These are phyloP conservation scores for Neurospora intermedia DNA, from an alignment of 495 filamentous ascomycete genomes.

Conservation along the genomic window DNA sequence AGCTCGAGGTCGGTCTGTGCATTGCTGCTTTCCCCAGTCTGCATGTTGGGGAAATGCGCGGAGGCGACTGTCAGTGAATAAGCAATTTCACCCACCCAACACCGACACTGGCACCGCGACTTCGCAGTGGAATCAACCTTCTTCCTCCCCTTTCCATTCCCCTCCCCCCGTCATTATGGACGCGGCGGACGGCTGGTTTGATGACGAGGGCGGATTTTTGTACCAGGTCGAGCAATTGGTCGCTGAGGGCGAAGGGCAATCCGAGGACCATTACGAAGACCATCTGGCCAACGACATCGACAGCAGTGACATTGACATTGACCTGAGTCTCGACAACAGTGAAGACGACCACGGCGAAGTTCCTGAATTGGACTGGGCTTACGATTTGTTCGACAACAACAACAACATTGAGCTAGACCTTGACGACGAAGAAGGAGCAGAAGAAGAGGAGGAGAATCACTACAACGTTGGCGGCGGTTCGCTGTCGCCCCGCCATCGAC, in stretches of 20 bases:
- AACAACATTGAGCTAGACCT: background rate
- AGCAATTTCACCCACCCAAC: background rate
- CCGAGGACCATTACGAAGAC: background rate
- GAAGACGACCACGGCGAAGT: background rate
- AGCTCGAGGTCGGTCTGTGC: background rate
- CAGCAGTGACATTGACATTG: background rate
- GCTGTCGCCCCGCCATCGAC: background rate
- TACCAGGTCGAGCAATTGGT: background rate
- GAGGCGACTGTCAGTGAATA: background rate
- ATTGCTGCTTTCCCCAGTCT: background rate
- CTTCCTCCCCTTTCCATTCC: background rate
- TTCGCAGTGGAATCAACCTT: background rate
- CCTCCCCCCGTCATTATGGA: background rate
- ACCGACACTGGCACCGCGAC: background rate
- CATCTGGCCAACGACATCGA: background rate
- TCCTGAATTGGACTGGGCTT: background rate
- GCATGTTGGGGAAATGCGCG: background rate
- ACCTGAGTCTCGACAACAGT: background rate
- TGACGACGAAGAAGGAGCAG: background rate
- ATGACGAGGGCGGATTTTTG: background rate
- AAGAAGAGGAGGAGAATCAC: background rate
- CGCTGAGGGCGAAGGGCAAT: background rate
- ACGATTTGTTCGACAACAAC: background rate
- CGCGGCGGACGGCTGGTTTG: background rate
- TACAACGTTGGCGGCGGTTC: background rate